Evolutionary conservation across 352 stramenopile genomes (phyloP).

Genomic region (Blastocystis sp.): DNA sequence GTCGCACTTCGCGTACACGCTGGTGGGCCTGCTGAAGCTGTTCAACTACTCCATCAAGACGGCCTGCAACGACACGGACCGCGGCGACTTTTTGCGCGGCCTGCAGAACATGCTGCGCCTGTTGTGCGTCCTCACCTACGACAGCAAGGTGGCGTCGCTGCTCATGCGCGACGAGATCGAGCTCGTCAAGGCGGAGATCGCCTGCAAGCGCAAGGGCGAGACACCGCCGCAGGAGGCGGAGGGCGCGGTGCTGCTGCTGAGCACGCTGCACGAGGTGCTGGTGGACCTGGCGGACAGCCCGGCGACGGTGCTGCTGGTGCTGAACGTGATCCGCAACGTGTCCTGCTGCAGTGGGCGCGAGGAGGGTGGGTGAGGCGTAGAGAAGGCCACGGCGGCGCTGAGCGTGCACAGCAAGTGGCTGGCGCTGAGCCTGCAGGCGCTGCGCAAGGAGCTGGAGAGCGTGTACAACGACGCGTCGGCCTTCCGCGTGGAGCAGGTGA

Average conservation of each 20-base stretch:
- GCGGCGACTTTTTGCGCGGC: neutral
- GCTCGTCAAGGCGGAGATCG: neutral
- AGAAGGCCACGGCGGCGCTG: neutral
- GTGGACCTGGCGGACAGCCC: neutral
- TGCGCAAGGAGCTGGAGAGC: neutral
- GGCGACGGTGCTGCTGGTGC: neutral
- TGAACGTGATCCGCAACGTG: constrained; percentile 15
- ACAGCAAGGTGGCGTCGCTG: neutral
- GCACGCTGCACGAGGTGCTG: neutral
- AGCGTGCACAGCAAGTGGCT: neutral
- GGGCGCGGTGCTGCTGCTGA: neutral
- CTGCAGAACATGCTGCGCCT: constrained; percentile 43
- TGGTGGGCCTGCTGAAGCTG: neutral
- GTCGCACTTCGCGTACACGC: neutral
- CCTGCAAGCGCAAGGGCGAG: neutral
- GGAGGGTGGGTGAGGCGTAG: neutral
- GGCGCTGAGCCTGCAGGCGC: neutral
- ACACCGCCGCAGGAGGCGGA: neutral
- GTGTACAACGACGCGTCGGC: neutral
- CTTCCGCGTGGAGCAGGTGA: constrained; percentile 8
- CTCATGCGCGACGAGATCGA: neutral
- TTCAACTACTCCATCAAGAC: neutral
- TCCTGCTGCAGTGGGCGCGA: constrained; percentile 7
- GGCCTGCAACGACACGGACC: neutral
- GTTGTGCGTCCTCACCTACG: constrained; percentile 32